Evolutionary conservation across 1,284 basidiomycete genomes (phyloP), one percentile per base, ranked within the genome.

Genomic region (Pascua sp.): DNA sequence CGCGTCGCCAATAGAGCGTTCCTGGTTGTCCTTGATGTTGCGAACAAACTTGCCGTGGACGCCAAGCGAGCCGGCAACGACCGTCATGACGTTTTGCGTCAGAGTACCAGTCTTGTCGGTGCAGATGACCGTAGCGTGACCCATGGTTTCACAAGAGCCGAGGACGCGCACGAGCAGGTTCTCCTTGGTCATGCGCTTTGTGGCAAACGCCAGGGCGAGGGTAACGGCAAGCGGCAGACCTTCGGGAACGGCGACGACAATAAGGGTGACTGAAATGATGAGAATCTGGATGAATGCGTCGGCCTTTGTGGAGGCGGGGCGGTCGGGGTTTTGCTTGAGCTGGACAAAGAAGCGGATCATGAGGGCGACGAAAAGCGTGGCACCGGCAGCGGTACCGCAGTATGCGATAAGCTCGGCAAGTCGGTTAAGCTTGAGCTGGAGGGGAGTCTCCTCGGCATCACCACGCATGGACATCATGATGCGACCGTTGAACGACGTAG

Each of bases 81-180:
- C 89, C 15, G 86, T 85, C 95, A 98, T 98, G 69, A 81, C 82
- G 80, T 98, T 98, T 72, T 92, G 89, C 0, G 95, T 98, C 32
- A 93, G 85, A 8, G 92, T 83, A 60, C 81, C 78, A 1, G 93
- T 95, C 81, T 97, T 97, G 81, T 96, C 92, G 17, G 93, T 97
- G 79, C 93, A 97, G 36, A 97, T 84, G 61, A 97, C 94, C 18
- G 89, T 95, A 12, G 93, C 90, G 72, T 98, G 97, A 39, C 90
- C 95, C 94, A 98, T 98, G 8, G 91, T 98, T 81, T 98, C 95
- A 77, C 95, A 98, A 32, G 91, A 92, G 12, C 91, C 90, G 40
- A 98, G 84, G 3, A 98, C 88, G 63, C 95, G 91, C 16, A 98
- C 95, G 48, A 98, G 85, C 0, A 98, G 81, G 60, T 95, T 95